A percentile compares a stretch with the other conserved stretches of the same genome.
These are phyloP conservation scores for Cordia subcordata DNA, from an alignment of 257 asterid genomes.

Conservation along the genomic window DNA sequence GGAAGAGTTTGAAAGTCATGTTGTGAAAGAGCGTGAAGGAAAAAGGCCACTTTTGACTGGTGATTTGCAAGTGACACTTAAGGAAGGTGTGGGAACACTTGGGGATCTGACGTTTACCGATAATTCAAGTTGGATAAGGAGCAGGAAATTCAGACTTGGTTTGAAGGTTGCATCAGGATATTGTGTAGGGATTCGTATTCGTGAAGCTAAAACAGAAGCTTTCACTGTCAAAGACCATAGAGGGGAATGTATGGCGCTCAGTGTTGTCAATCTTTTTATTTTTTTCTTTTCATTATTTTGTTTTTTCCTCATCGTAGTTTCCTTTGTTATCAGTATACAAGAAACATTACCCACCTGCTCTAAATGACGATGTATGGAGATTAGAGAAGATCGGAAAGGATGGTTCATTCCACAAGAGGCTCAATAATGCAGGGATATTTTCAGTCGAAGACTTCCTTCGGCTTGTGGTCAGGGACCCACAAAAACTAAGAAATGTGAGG, in stretches of 20 bases:
- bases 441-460: slow-evolving; percentile 89
- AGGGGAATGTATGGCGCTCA: slow-evolving; percentile 73
- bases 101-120: slow-evolving; percentile 96
- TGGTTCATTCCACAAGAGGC: slow-evolving; percentile 96
- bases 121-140: slow-evolving; percentile 96
- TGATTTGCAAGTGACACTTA: slow-evolving; percentile 78
- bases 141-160: slow-evolving; percentile 96
- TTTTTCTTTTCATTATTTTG: neutral
- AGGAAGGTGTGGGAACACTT: slow-evolving; percentile 96
- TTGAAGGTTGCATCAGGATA: slow-evolving; percentile 80
- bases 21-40: slow-evolving; percentile 96
- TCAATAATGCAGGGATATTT: slow-evolving; percentile 70
- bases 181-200: slow-evolving; percentile 76
- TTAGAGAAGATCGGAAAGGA: slow-evolving; percentile 99
- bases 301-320: slow-evolving; percentile 3
- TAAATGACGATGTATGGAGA: slow-evolving; percentile 95
- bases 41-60: slow-evolving; percentile 90
- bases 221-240: slow-evolving; percentile 94
- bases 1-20: slow-evolving; percentile 90
- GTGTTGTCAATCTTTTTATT: slow-evolving; percentile 5
- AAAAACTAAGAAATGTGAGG: slow-evolving; percentile 81
- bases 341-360: slow-evolving; percentile 94
- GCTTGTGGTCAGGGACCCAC: slow-evolving; percentile 84
- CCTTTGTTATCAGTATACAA: slow-evolving; percentile 69
- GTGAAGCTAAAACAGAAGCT: slow-evolving; percentile 96